Evolutionary conservation across 2,329 filamentous ascomycete species (phyloP).

Genomic region (Phialophora macrospora): DNA sequence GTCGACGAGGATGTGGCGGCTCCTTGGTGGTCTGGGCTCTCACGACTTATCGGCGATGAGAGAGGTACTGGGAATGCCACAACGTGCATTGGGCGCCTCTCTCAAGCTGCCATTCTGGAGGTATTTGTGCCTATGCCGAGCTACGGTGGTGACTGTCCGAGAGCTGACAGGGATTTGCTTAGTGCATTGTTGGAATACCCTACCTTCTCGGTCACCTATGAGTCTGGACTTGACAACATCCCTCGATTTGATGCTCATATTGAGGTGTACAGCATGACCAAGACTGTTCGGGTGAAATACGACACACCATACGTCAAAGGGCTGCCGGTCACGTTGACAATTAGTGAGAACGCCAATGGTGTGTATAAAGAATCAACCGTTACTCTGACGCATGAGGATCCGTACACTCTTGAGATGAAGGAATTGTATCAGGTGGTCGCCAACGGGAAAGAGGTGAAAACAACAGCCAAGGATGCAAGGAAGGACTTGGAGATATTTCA

Average conservation of each 20-base stretch:
- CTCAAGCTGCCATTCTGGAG: constrained; percentile 46
- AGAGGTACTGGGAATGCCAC: constrained; percentile 58
- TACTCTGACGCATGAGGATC: constrained; percentile 55
- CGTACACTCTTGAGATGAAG: constrained; percentile 52
- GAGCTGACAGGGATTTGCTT: constrained; percentile 42
- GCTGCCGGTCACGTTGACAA: constrained; percentile 57
- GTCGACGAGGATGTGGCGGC: constrained; percentile 43
- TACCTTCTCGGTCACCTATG: constrained; percentile 60
- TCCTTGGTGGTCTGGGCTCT: constrained; percentile 55
- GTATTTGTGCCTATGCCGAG: constrained; percentile 10
- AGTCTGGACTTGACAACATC: constrained; percentile 60
- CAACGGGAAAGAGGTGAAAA: constrained; percentile 49
- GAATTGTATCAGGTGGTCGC: constrained; percentile 48
- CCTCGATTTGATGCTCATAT: constrained; percentile 81
- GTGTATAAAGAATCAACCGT: constrained; percentile 50
- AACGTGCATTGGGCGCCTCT: constrained; percentile 49
- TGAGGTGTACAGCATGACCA: constrained; percentile 63
- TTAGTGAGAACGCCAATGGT: constrained; percentile 52
- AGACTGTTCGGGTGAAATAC: constrained; percentile 59
- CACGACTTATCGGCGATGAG: constrained; percentile 62
- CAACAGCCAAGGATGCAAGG: constrained; percentile 49
- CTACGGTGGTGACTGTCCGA: not conserved
- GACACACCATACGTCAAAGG: constrained; percentile 66
- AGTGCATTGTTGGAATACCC: constrained; percentile 44
- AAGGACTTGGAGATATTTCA: constrained; percentile 49